Evolutionary conservation across 2,329 filamentous ascomycete species (phyloP).

Genomic region (Coniochaeta sp.): DNA sequence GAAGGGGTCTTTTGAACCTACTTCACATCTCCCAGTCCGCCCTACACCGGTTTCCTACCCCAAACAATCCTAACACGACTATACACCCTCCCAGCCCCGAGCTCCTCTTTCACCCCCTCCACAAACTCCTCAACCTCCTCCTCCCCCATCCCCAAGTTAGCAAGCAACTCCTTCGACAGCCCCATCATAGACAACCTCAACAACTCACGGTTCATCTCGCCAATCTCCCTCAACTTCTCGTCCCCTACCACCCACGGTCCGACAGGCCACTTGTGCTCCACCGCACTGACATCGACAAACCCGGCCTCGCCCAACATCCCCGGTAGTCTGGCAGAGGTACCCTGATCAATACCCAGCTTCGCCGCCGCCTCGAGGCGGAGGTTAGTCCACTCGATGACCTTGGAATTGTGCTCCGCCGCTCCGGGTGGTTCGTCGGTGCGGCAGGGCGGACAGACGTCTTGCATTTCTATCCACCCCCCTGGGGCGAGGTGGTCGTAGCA

Average conservation of each 20-base stretch:
- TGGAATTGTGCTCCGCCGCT: neutral
- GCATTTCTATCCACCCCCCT: neutral
- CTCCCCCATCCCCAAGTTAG: constrained; percentile 7
- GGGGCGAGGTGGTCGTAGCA: neutral
- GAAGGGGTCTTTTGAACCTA: too few relatives aligned
- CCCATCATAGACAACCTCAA: constrained; percentile 4
- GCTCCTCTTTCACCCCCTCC: constrained; percentile 1
- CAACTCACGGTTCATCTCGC: constrained; percentile 2
- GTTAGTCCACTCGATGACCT: neutral
- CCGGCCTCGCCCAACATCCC: neutral
- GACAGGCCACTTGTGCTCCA: constrained; percentile 3
- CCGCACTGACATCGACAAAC: neutral
- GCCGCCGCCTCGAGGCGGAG: neutral
- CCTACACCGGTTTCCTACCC: constrained; percentile 5
- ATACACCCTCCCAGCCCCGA: constrained; percentile 8
- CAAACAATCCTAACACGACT: constrained; percentile 1
- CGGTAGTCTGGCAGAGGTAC: neutral
- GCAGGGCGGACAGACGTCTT: neutral
- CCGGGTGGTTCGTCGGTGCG: neutral
- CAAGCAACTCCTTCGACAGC: constrained; percentile 4
- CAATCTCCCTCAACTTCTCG: neutral
- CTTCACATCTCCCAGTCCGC: too few relatives aligned
- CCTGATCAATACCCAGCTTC: neutral
- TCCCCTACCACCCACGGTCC: constrained; percentile 1
- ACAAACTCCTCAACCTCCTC: constrained; percentile 4